Base-by-base conservation (phyloP, 208 protist species). In the Perkinsela sp. region DNA sequence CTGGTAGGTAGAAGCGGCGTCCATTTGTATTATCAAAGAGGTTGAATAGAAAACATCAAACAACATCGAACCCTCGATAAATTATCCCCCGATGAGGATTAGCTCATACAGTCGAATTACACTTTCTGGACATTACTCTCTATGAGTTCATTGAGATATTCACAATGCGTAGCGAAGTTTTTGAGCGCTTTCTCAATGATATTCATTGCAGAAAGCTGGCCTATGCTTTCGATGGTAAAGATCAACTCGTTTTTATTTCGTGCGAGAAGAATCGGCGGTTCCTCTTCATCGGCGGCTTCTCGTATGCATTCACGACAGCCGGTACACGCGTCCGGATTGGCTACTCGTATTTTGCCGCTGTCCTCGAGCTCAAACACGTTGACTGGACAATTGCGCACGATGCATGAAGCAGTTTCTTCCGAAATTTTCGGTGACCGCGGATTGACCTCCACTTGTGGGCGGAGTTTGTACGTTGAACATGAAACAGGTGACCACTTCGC, bases 401-500 rank as follows among this genome's bases (percentile, higher is more conserved):
- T 74, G 68, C 80, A 48, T 32, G 90, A 57, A 2, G 94, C 95
- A 28, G 74, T 76, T 0, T 78, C 76, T 1, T 86, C 85, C 0
- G 32, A 73, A 30, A 96, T 68, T 28, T 75, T 57, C 22, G 6
- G 40, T n/a, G 13, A 6, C 22, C 40, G 6, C 70, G 85, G 78
- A 0, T 85, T 70, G 28, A 96, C 70, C 30, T 68, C 57, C 65
- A 98, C 94, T 16, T 84, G 75, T 0, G 95, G 97, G 67, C 95
- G 75, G 69, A 98, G 82, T 68, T 92, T 80, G 78, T 98, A 98
- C 66, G 88, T 92, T 66, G 94, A 96, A 6, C 92, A 93, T 6
- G 90, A 86, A 30, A 97, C 96, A 0, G 96, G 96, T 13, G 84
- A 88, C 90, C 93, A 99, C 81, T 99, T 99, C 48, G 96, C 89